Conservation (phyloP, 257 asterid species). For the Fraxinus pennsylvanica region DNA sequence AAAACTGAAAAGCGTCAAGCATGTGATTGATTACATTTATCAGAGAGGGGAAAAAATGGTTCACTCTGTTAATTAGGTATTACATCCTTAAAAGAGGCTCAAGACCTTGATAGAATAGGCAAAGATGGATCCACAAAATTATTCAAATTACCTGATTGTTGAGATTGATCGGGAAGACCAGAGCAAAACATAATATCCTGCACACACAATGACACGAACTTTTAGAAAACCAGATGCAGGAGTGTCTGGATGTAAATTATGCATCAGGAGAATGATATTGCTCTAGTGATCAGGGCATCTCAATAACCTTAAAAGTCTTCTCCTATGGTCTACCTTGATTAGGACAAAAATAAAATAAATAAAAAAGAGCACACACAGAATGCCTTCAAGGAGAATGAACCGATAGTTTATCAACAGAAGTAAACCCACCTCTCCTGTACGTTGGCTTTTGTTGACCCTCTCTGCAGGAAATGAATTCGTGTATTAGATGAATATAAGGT, state of each 20-base stretch:
- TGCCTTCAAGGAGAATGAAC: conserved; percentile 13
- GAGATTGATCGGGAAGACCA: conserved; percentile 59
- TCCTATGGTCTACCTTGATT: neutral
- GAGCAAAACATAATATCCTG: conserved; percentile 72
- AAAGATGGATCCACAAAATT: neutral
- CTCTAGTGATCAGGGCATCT: neutral
- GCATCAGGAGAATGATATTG: neutral
- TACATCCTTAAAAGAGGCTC: conserved; percentile 1
- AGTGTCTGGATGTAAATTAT: neutral
- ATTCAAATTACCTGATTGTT: conserved; percentile 55
- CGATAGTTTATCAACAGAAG: neutral
- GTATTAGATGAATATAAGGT: conserved; percentile 29
- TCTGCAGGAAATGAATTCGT: conserved; percentile 53
- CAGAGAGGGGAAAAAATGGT: neutral
- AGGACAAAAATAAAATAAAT: neutral
- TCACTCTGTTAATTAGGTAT: conserved; percentile 14
- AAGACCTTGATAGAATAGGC: neutral
- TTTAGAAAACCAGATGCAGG: neutral
- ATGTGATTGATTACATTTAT: neutral
- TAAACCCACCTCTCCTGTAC: conserved; percentile 51
- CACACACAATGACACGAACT: conserved; percentile 24
- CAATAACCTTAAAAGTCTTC: neutral
- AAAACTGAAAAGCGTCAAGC: conserved; percentile 55
- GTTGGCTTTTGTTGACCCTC: conserved; percentile 51
- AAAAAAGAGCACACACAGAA: neutral